These are phyloP conservation scores for Discostella stelligera DNA, from an alignment of 352 stramenopile genomes.

Conservation along the genomic window DNA sequence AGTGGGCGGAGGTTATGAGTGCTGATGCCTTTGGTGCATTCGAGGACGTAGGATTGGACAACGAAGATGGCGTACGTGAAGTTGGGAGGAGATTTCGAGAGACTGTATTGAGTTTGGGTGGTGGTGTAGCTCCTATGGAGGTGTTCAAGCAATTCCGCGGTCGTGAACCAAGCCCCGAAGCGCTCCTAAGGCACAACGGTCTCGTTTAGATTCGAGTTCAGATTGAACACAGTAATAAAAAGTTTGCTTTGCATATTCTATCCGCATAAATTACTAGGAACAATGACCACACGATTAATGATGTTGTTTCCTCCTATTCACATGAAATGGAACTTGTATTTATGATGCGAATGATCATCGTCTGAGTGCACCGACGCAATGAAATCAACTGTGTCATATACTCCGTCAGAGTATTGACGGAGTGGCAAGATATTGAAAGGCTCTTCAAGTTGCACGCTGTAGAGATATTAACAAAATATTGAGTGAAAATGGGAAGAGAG, in stretches of 20 bases:
- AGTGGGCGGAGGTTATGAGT: conserved; percentile 97
- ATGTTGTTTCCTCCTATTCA: neutral
- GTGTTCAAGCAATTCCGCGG: conserved; percentile 96
- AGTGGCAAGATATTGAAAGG: conserved; percentile 60
- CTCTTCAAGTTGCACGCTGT: conserved; percentile 55
- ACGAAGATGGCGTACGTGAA: conserved; percentile 84
- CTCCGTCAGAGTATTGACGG: conserved; percentile 46
- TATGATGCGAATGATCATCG: neutral
- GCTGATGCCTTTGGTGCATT: conserved; percentile 97
- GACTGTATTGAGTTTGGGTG: conserved; percentile 86
- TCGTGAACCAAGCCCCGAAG: conserved; percentile 90
- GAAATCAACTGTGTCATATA: conserved; percentile 39
- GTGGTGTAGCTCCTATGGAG: conserved; percentile 75
- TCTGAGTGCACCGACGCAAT: conserved; percentile 23
- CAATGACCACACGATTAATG: no score
- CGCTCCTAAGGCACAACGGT: conserved; percentile 93
- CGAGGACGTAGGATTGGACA: conserved; percentile 87
- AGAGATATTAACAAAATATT: neutral
- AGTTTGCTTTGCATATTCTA: neutral
- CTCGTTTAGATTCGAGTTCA: conserved; percentile 65
- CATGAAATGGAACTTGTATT: neutral
- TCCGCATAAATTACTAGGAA: no score
- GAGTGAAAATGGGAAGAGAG: conserved; percentile 3
- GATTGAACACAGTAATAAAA: neutral
- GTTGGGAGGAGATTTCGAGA: conserved; percentile 91